Evolutionary conservation across 805 yeast species (phyloP).

Genomic region (Candida silvatica): DNA sequence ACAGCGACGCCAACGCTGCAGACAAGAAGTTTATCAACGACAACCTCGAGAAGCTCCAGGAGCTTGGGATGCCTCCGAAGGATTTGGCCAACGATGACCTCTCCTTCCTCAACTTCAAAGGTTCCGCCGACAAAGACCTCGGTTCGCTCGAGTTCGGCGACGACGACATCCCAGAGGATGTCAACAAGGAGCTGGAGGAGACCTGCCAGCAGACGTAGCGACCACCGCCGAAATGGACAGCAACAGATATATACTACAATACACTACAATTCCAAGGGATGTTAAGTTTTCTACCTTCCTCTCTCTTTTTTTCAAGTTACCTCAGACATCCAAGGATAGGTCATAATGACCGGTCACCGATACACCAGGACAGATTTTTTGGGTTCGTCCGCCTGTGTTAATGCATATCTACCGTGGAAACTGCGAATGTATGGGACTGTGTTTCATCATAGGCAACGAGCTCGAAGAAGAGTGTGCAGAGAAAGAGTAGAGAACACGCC

Average conservation of each 20-base stretch:
- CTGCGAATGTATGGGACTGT: conserved; percentile 83
- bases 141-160: conserved; percentile 22
- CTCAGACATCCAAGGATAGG: conserved; percentile 97
- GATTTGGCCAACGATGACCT: conserved; percentile 46
- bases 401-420: conserved; percentile 89
- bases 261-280: conserved; percentile 1
- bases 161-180: conserved; percentile 45
- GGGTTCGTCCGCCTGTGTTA: conserved; percentile 51
- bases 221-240: neutral
- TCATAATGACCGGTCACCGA: conserved; percentile 76
- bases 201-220: conserved; percentile 37
- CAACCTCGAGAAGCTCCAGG: conserved; percentile 62
- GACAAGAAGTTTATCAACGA: conserved; percentile 43
- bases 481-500: neutral
- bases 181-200: conserved; percentile 46
- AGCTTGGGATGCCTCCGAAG: conserved; percentile 71
- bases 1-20: conserved; percentile 39
- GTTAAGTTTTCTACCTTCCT: neutral
- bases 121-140: conserved; percentile 32
- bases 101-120: conserved; percentile 27
- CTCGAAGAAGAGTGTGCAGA: conserved; percentile 1
- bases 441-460: conserved; percentile 45
- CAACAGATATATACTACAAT: conserved; percentile 1
- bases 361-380: conserved; percentile 46
- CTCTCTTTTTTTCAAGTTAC: conserved; percentile 6